phyloP scores from a whole-genome alignment of 2,329 filamentous ascomycete genomes.

The Dactylellina sp. region DNA sequence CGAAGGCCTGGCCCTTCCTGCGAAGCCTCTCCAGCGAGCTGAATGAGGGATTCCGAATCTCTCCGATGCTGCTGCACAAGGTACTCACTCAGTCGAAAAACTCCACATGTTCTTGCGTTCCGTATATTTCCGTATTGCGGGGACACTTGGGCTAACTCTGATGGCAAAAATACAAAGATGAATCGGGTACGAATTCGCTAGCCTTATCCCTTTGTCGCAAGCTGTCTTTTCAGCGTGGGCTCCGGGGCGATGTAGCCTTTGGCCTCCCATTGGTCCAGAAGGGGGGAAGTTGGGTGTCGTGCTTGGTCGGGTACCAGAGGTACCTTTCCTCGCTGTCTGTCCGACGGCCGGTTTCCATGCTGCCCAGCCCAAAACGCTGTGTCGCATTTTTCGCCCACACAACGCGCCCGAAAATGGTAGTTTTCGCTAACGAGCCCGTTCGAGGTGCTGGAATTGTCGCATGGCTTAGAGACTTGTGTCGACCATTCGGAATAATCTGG shows the following conservation, averaged over 20 bases:
- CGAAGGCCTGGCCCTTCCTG: constrained; percentile 41
- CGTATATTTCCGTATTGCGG: constrained; percentile 55
- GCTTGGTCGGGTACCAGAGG: constrained; percentile 13
- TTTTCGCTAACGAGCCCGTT: constrained; percentile 54
- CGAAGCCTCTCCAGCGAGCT: background rate
- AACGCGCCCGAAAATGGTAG: constrained; percentile 54
- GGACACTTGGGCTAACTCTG: constrained; percentile 50
- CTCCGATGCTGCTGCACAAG: constrained; percentile 38
- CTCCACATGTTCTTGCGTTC: constrained; percentile 32
- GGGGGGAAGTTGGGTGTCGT: constrained; percentile 35
- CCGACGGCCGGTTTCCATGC: constrained; percentile 45
- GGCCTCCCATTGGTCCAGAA: constrained; percentile 27
- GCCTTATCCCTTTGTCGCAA: constrained; percentile 20
- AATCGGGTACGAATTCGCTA: constrained; percentile 49
- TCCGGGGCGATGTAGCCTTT: background rate
- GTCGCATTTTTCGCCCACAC: constrained; percentile 44
- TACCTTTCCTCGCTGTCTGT: constrained; percentile 41
- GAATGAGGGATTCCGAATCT: constrained; percentile 42
- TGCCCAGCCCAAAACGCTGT: constrained; percentile 11
- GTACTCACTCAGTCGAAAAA: constrained; percentile 11
- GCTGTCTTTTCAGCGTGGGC: constrained; percentile 64
- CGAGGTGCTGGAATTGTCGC: constrained; percentile 33
- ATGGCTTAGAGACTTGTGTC: constrained; percentile 51
- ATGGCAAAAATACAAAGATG: constrained; percentile 42
- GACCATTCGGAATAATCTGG: constrained; percentile 51